Percentiles rank a stretch among this genome's conserved stretches.
These are phyloP conservation scores for Rhododendron williamsianum DNA, from an alignment of 148 eudicot genomes.

Conservation along the genomic window DNA sequence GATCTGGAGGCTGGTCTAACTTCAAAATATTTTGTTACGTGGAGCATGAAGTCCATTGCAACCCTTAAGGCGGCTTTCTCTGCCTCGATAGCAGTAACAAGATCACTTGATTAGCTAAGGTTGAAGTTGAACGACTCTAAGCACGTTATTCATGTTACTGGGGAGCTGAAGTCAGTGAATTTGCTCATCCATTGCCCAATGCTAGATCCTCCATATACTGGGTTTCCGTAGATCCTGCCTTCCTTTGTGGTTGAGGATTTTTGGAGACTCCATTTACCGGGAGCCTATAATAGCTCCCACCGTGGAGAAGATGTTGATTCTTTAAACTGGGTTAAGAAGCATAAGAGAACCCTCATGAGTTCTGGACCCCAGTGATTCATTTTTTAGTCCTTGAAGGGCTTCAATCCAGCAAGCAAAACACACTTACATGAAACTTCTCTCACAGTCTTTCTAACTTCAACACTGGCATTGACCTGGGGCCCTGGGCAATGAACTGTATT, in stretches of 20 bases:
- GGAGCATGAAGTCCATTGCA: not conserved
- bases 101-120: not conserved
- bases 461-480: too few species aligned
- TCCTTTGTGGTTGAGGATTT: not conserved
- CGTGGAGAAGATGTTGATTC: not conserved
- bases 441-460: too few species aligned
- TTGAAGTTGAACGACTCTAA: not conserved
- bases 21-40: not conserved
- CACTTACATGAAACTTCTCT: too few species aligned
- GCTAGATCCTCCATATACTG: not conserved
- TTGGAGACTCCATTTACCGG: not conserved
- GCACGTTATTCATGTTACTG: not conserved
- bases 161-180: not conserved
- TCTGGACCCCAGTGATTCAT: not conserved
- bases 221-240: not conserved
- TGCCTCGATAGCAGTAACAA: not conserved
- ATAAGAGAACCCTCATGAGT: not conserved
- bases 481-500: too few species aligned
- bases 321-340: not conserved
- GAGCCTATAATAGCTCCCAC: too few species aligned
- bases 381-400: too few species aligned
- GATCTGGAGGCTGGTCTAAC: not conserved
- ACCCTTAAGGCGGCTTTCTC: not conserved
- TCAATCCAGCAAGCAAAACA: too few species aligned
- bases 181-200: not conserved